Evolutionary conservation across 2,329 filamentous ascomycete species (phyloP), one percentile per base, ranked within the genome.

Genomic region (Sporothrix mexicana): DNA sequence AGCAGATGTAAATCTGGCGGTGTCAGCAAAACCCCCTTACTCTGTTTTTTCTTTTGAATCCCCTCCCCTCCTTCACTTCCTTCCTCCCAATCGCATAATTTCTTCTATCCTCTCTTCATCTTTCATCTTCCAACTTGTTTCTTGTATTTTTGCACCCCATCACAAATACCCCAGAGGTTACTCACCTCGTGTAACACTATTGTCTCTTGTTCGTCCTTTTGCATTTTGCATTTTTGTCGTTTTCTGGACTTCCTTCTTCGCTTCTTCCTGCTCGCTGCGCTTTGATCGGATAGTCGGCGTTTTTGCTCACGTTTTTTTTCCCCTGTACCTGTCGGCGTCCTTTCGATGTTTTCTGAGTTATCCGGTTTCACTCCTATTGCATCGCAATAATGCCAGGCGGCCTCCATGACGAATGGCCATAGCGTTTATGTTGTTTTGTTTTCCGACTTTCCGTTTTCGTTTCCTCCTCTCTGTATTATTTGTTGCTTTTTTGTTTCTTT

Each of bases 1-100:
- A 88, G 76, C 85, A 81, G 74, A 82, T 90, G 81, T 90, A 25
- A 17, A 4, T 12, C 9, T 55, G 9, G 45, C 55, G 47, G 49
- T 43, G 25, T 43, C 2, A 66, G 17, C 23, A 10, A 2, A 6
- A 15, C n/a, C 12, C 3, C 47, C 17, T 12, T 45, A n/a, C n/a
- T n/a, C n/a, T 47, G 51, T 41, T 20, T 45, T 20, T 45, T n/a
- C 23, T 17, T 41, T n/a, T n/a, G n/a, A n/a, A n/a, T n/a, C n/a
- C 8, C 25, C 30, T 13, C 43, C 8, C 7, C 51, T 36, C 13
- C 36, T 67, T 15, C 64, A 55, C 67, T 23, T 67, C 2, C 15
- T 55, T 61, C 53, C 25, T 36, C 41, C 59, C 45, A 30, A 47
- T 41, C 68, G 68, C 68, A 47, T 61, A 47, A 45, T 53, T 47